Evolutionary conservation across 2,329 filamentous ascomycete species (phyloP).

Genomic region (Diaporthe helianthi): DNA sequence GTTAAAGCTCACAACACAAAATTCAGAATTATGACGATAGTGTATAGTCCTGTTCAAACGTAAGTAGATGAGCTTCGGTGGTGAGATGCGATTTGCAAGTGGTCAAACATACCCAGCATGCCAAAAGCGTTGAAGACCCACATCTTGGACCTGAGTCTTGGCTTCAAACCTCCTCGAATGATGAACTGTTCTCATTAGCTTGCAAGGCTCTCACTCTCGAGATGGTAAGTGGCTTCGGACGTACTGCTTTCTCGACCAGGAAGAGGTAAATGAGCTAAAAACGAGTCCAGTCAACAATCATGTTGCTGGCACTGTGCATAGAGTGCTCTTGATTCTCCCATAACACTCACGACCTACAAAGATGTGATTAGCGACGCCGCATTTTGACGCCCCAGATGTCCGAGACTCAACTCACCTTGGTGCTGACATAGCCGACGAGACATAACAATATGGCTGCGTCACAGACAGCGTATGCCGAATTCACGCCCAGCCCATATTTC

Average conservation of each 20-base stretch:
- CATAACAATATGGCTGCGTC: slow-evolving; percentile 66
- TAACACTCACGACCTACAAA: slow-evolving; percentile 7
- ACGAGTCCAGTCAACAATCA: not conserved
- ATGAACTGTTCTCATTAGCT: slow-evolving; percentile 54
- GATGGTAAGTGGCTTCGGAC: slow-evolving; percentile 34
- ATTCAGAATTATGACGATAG: slow-evolving; percentile 60
- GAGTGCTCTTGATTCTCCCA: not conserved
- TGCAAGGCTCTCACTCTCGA: not conserved
- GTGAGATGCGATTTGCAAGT: not conserved
- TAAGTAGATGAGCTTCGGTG: slow-evolving; percentile 37
- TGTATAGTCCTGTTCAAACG: slow-evolving; percentile 49
- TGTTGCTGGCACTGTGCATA: not conserved
- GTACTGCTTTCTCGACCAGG: slow-evolving; percentile 68
- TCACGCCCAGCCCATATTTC: slow-evolving; percentile 63
- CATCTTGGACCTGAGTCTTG: slow-evolving; percentile 55
- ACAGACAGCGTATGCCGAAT: slow-evolving; percentile 56
- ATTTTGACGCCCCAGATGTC: slow-evolving; percentile 17
- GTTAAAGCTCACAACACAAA: slow-evolving; percentile 62
- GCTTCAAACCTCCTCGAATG: slow-evolving; percentile 59
- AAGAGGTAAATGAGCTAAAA: slow-evolving; percentile 67
- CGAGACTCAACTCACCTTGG: slow-evolving; percentile 60
- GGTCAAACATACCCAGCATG: slow-evolving; percentile 53
- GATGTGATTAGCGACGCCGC: not conserved
- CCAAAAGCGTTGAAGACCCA: slow-evolving; percentile 49
- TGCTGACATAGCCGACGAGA: slow-evolving; percentile 67